Base-by-base conservation (phyloP, 768 basidiomycete species). In the Collybiopsis luxurians region DNA sequence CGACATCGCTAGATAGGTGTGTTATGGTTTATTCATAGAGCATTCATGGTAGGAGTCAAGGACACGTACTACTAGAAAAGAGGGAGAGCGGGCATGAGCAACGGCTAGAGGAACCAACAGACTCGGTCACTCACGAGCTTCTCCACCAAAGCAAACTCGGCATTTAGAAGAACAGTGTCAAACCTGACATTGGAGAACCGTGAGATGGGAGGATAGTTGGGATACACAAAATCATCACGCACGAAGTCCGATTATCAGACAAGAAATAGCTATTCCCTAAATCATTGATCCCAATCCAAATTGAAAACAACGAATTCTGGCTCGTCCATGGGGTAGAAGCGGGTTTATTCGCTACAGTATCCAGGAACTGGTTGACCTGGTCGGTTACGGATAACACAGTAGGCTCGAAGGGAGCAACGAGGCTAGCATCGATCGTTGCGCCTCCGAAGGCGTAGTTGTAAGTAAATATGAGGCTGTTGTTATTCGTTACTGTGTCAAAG, bases 241-340 rank as follows among this genome's bases (percentile, higher is more conserved):
- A 84, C 82, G 79, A 79, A 49, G 61, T 67, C 23, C 81, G 75
- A 61, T 80, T 74, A 0, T 82, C 84, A 27, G 70, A 59, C 51
- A 67, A 19, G 49, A 74, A 78, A 56, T 74, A 84, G 50, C 79
- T 82, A 61, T 81, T 81, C 27, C 80, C 83, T 30, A 88, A 77
- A 61, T 88, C 87, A 62, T 89, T 89, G 60, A 89, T 83, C 1
- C 87, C 87, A 56, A 89, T 86, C 77, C 79, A 89, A n/a, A 87
- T 68, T 0, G 81, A 81, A 67, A 89, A 88, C 46, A 89, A 62
- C 52, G 84, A 64, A 62, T 87, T 82, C 3, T 64, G 60, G 55
- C 78, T 77, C 23, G 77, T 76, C 87, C 87, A 89, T 0, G 79
- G 77, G 1, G 81, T 77, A 1, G 67, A 70, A 7, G 73, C 66